Base-by-base conservation (phyloP, 73 alveolate species). In the Durusdinium trenchii region DNA sequence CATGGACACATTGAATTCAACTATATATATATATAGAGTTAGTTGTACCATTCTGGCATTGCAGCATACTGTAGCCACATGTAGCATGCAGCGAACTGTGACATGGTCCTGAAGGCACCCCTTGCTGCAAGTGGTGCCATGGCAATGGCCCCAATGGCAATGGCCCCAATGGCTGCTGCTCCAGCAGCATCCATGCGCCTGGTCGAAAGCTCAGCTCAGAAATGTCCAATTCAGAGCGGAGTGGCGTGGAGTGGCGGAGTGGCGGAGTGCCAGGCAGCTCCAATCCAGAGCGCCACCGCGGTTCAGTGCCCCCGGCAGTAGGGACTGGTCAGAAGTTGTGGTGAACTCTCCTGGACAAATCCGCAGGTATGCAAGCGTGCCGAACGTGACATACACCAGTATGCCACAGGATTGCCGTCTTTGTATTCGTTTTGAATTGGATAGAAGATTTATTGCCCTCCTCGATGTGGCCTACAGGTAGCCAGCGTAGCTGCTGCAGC, bases 221-320 rank as follows among this genome's bases (percentile, higher is more conserved):
- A 5, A 7, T 73, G 23, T n/a, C n/a, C n/a, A n/a, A 0, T 60
- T 23, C 6, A 1, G 1, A 23, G 73, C 30, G 18, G 73, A 32
- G 18, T 60, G 73, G 73, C 30, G n/a, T 60, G 73, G 73, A 23
- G 4, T 60, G n/a, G 30, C 18, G 30, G 73, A 23, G 18, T 60
- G 73, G 3, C 30, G 18, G 69, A 57, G 69, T 23, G 87, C 51
- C 61, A 81, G 91, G 91, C 91, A 32, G 91, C 91, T 81, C 91
- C 91, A 20, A 48, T 81, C 71, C 71, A 48, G 52, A 81, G 91
- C 71, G 46, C 91, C 7, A 51, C 40, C 52, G 84, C 84, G 48
- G 91, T 81, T 32, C 91, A 47, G 91, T 48, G 32, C 48, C 28
- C 40, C 16, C 10, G 64, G 20, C 9, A 75, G 86, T 42, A n/a